Percentiles rank a stretch among this genome's conserved stretches.
These are phyloP conservation scores for Melampsora larici-populina DNA, from an alignment of 1,284 basidiomycete species.

Conservation along the genomic window DNA sequence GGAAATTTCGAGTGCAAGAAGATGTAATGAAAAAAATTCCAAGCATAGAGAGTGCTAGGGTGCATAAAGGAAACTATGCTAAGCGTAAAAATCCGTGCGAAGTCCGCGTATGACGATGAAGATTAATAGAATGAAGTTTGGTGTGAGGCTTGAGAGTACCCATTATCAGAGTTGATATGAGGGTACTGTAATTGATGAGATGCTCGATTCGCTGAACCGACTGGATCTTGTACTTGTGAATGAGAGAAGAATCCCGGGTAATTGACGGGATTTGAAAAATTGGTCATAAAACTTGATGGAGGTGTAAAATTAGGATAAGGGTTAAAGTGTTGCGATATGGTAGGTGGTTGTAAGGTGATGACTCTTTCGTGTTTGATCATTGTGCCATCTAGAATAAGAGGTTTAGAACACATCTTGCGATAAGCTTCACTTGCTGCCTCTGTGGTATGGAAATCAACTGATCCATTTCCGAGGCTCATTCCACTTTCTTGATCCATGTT, in stretches of 20 bases:
- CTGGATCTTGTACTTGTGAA: not conserved
- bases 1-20: too few relatives aligned
- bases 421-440: conserved; percentile 24
- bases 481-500: conserved; percentile 28
- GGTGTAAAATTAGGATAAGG: not conserved
- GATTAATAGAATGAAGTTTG: too few relatives aligned
- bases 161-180: not conserved
- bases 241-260: not conserved
- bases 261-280: not conserved
- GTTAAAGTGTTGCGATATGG: not conserved
- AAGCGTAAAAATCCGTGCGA: too few relatives aligned
- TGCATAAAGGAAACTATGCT: too few relatives aligned
- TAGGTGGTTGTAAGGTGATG: not conserved
- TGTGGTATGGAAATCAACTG: conserved; percentile 15
- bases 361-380: conserved; percentile 21
- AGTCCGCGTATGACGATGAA: too few relatives aligned
- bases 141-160: not conserved
- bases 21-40: too few relatives aligned
- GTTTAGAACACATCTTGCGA: conserved; percentile 14
- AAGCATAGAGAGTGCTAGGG: too few relatives aligned
- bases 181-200: not conserved
- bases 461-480: conserved; percentile 38
- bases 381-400: conserved; percentile 18
- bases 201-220: not conserved
- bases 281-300: not conserved